These are phyloP conservation scores for Amyloporia xantha DNA, from an alignment of 768 basidiomycete species.

Conservation along the genomic window DNA sequence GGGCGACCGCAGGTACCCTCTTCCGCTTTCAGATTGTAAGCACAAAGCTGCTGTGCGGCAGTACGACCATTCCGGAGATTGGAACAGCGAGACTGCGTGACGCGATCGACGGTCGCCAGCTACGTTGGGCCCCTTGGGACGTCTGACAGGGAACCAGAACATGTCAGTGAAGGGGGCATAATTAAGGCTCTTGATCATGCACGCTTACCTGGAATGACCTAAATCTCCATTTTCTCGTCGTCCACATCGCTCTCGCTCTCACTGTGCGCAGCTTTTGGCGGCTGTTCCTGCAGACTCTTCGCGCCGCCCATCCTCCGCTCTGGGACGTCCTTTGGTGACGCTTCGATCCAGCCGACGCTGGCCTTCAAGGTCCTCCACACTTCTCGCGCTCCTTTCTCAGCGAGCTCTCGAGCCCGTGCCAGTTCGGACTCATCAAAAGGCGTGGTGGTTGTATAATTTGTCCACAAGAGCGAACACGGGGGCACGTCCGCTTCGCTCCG, in stretches of 20 bases:
- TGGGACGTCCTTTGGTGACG: neutral
- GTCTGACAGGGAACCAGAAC: too few species aligned
- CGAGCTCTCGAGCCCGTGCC: conserved; percentile 37
- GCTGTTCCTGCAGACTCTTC: neutral
- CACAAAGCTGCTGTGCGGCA: too few species aligned
- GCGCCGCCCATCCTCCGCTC: neutral
- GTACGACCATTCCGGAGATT: too few species aligned
- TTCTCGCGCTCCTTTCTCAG: conserved; percentile 35
- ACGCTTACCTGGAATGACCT: too few species aligned
- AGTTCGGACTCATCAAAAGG: conserved; percentile 41
- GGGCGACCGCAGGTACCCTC: too few species aligned
- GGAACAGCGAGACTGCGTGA: too few species aligned
- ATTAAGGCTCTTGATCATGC: too few species aligned
- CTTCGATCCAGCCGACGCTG: conserved; percentile 26
- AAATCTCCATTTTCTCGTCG: neutral
- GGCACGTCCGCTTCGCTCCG: conserved; percentile 8
- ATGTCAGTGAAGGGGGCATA: too few species aligned
- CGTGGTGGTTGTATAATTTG: conserved; percentile 41
- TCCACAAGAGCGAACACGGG: conserved; percentile 36
- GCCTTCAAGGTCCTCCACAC: conserved; percentile 46
- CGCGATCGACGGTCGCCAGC: too few species aligned
- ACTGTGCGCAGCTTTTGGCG: neutral
- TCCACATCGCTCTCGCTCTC: neutral
- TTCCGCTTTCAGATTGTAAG: too few species aligned
- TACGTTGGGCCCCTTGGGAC: too few species aligned